phyloP scores from a whole-genome alignment of 2,329 filamentous ascomycete species.

The Cercospora sojina region DNA sequence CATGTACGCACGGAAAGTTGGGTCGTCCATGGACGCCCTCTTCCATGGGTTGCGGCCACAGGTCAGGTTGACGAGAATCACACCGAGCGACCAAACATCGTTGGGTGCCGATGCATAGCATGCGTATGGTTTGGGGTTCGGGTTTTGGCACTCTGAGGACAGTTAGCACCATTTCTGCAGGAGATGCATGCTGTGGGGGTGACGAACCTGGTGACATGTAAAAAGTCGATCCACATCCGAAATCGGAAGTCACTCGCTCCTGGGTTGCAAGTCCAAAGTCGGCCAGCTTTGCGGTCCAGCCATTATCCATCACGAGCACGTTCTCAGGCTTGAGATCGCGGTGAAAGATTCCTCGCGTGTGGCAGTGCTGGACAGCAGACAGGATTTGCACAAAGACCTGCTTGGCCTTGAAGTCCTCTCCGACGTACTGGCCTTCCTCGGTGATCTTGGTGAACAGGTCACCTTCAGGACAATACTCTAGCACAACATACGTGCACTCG shows the following conservation, averaged over 20 bases:
- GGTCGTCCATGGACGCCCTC: slow-evolving; percentile 87
- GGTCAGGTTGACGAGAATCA: slow-evolving; percentile 94
- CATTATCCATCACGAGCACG: slow-evolving; percentile 84
- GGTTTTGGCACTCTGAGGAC: slow-evolving; percentile 79
- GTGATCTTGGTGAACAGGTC: slow-evolving; percentile 98
- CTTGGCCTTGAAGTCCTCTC: slow-evolving; percentile 85
- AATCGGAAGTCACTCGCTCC: slow-evolving; percentile 82
- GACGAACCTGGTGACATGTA: slow-evolving; percentile 96
- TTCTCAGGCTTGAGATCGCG: slow-evolving; percentile 98
- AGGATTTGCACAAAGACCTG: slow-evolving; percentile 90
- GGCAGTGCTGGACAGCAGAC: slow-evolving; percentile 95
- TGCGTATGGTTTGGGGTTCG: slow-evolving; percentile 64
- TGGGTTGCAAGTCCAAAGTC: slow-evolving; percentile 95
- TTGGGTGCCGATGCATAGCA: slow-evolving; percentile 92
- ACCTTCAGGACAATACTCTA: slow-evolving; percentile 96
- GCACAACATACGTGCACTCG: slow-evolving; percentile 92
- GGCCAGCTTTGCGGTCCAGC: slow-evolving; percentile 88
- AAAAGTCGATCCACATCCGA: slow-evolving; percentile 96
- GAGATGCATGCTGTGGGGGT: neutral
- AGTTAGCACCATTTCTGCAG: slow-evolving; percentile 17
- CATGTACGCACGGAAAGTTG: slow-evolving; percentile 88
- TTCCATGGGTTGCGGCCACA: slow-evolving; percentile 99
- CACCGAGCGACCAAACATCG: slow-evolving; percentile 97
- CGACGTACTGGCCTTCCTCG: slow-evolving; percentile 87
- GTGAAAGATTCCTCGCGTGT: slow-evolving; percentile 91